These are phyloP conservation scores for Fusarium sp. DNA, from an alignment of 2,329 filamentous ascomycete genomes.

Conservation along the genomic window DNA sequence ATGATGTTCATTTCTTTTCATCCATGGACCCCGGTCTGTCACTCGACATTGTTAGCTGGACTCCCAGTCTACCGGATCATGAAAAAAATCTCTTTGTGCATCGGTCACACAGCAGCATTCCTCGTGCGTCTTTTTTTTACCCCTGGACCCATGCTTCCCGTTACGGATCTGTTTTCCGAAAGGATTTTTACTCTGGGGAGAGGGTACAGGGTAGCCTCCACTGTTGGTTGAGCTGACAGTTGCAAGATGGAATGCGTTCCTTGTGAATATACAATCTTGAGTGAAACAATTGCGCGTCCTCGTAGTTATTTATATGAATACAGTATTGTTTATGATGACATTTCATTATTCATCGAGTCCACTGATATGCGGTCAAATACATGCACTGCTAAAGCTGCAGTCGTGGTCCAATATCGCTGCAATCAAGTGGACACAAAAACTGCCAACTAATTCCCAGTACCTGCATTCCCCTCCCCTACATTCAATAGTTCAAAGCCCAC, in stretches of 20 bases:
- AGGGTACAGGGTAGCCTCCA: background rate
- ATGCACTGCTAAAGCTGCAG: background rate
- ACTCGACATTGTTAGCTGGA: background rate
- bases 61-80: background rate
- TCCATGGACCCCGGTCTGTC: background rate
- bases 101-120: background rate
- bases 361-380: background rate
- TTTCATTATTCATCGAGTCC: background rate
- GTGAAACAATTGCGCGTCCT: conserved; percentile 2
- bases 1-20: background rate
- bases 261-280: background rate
- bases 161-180: background rate
- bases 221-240: background rate
- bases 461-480: background rate
- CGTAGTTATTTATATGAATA: background rate
- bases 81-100: background rate
- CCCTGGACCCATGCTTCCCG: background rate
- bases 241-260: background rate
- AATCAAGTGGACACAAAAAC: background rate
- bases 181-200: background rate
- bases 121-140: background rate
- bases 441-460: background rate
- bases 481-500: background rate
- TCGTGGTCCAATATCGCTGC: background rate
- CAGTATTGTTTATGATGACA: background rate